Conservation (phyloP, 2,329 filamentous ascomycete species). For the Microsporum ferrugineum region DNA sequence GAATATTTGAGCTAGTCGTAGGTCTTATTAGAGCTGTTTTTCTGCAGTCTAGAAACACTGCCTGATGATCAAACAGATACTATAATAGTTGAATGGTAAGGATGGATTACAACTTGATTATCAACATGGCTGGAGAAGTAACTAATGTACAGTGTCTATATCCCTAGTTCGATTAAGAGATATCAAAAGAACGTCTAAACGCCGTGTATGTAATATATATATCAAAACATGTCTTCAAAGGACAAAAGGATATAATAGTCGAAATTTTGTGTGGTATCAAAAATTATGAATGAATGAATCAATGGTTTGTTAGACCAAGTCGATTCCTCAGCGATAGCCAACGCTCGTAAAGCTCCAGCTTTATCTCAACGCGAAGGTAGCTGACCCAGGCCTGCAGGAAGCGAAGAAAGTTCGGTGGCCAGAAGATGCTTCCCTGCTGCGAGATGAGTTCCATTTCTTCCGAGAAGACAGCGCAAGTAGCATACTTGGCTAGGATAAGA, state of each 20-base stretch:
- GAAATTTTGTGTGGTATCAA: too few species aligned
- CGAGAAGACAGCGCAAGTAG: slow-evolving; percentile 50
- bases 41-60: too few species aligned
- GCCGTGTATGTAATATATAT: not conserved
- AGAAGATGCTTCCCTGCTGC: slow-evolving; percentile 40
- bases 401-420: slow-evolving; percentile 41
- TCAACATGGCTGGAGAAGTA: not conserved
- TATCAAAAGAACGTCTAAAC: not conserved
- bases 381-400: slow-evolving; percentile 43
- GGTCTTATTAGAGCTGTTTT: too few species aligned
- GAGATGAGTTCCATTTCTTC: slow-evolving; percentile 45
- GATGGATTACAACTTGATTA: not conserved
- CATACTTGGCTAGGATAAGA: slow-evolving; percentile 54
- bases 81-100: too few species aligned
- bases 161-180: not conserved
- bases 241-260: not conserved
- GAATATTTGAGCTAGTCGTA: too few species aligned
- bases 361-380: slow-evolving; percentile 46
- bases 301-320: slow-evolving; percentile 31
- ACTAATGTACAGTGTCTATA: not conserved
- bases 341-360: slow-evolving; percentile 48
- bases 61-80: too few species aligned
- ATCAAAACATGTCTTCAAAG: not conserved
- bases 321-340: slow-evolving; percentile 42
- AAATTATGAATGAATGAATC: not conserved